These are phyloP conservation scores for Protomyces inouyei DNA, from an alignment of 1,139 yeast species.

Conservation along the genomic window DNA sequence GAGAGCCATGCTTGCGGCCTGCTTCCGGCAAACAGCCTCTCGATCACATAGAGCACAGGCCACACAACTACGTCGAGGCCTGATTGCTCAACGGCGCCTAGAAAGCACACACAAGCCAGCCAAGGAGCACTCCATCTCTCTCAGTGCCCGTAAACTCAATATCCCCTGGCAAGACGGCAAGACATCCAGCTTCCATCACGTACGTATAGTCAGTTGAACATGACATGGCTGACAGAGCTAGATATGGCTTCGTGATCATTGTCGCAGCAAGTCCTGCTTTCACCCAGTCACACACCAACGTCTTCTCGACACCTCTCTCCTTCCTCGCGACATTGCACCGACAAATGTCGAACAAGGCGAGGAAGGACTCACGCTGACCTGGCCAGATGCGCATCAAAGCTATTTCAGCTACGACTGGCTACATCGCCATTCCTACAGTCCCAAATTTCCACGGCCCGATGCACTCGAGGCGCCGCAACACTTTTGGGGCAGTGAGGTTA, in stretches of 20 bases:
- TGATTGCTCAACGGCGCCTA: not conserved
- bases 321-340: slow-evolving; percentile 50
- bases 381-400: slow-evolving; percentile 48
- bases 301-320: slow-evolving; percentile 53
- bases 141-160: slow-evolving; percentile 36
- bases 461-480: slow-evolving; percentile 1
- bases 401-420: slow-evolving; percentile 52
- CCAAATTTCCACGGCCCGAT: slow-evolving; percentile 44
- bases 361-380: slow-evolving; percentile 30
- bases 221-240: not conserved
- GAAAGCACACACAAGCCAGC: slow-evolving; percentile 2
- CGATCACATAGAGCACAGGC: not conserved
- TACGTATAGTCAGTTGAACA: not conserved
- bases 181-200: slow-evolving; percentile 44
- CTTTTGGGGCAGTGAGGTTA: slow-evolving; percentile 53
- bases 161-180: slow-evolving; percentile 39
- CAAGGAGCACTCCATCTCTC: slow-evolving; percentile 33
- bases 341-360: slow-evolving; percentile 32
- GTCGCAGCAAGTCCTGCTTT: slow-evolving; percentile 60
- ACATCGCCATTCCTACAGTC: slow-evolving; percentile 55
- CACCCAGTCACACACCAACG: slow-evolving; percentile 61
- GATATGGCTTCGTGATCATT: slow-evolving; percentile 67
- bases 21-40: not conserved
- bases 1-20: not conserved
- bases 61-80: not conserved